Evolutionary conservation across 306 rosid species (phyloP), one percentile per base, ranked within the genome.

Genomic region (Dryas drummondii): DNA sequence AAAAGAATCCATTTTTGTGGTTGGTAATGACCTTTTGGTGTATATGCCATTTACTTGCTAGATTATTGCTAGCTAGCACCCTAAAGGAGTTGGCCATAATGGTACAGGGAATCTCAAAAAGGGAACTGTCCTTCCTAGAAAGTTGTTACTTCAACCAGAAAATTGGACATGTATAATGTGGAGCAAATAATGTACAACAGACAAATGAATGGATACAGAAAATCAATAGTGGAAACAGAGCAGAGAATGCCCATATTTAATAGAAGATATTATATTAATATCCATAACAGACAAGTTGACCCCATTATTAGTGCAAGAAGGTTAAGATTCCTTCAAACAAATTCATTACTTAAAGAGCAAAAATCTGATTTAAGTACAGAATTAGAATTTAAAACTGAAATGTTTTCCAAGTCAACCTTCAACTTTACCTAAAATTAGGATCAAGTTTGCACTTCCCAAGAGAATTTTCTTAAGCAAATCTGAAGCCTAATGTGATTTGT

Each of bases 41-140:
- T 47, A 68, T 13, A 56, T 56, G 16, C 59, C 44, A 48, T 3
- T 8, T 26, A 61, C 47, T 60, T 22, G 13, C 9, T 10, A 40
- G 16, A 41, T 42, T 49, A 32, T 32, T 32, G 37, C 37, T 32
- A 32, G 47, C 32, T 26, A 51, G 78, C 19, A 16, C 32, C 66
- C 7, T 61, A 48, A 27, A 52, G 68, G 11, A 19, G 73, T 46
- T 70, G 77, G 54, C 71, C 58, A 17, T 59, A 76, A 68, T 76
- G 84, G 74, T 60, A 46, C 68, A 37, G 41, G 71, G 82, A 77
- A 77, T 72, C 64, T 73, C 7, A 11, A 77, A 73, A 51, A 10
- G 75, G 41, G 53, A 68, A 72, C 47, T 66, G 42, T 41, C 19
- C 40, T 70, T 45, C 81, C 63, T 22, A 62, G 45, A 61, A 27